Percentiles rank a stretch among this genome's conserved stretches.
These are phyloP conservation scores for Lineolata rhizophorae DNA, from an alignment of 495 filamentous ascomycete species.

Conservation along the genomic window DNA sequence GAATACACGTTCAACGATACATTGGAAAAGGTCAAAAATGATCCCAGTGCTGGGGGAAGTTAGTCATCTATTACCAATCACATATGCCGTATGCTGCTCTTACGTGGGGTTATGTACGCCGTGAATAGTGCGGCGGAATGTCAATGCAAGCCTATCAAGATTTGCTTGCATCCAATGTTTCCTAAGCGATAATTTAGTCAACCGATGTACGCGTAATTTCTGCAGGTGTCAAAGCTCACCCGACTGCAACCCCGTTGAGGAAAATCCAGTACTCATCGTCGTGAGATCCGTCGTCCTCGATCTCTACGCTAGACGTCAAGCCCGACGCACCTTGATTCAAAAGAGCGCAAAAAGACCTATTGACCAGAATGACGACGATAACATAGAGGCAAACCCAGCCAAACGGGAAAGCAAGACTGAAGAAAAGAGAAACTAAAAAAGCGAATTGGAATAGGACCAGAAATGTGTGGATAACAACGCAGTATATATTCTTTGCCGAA, in stretches of 20 bases:
- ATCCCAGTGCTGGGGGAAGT: conserved; percentile 29
- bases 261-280: conserved; percentile 50
- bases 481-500: conserved; percentile 5
- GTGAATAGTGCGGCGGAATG: conserved; percentile 49
- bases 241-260: conserved; percentile 44
- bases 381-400: conserved; percentile 6
- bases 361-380: conserved; percentile 4
- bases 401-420: conserved; percentile 5
- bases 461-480: conserved; percentile 8
- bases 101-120: conserved; percentile 83
- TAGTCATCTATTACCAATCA: no score
- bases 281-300: conserved; percentile 8
- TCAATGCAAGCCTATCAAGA: conserved; percentile 46
- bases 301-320: conserved; percentile 4
- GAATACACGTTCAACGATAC: conserved; percentile 54
- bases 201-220: conserved; percentile 2
- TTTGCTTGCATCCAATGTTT: conserved; percentile 42
- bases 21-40: conserved; percentile 54
- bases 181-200: conserved; percentile 16
- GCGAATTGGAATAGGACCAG: conserved; percentile 6
- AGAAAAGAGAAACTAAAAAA: conserved; percentile 8
- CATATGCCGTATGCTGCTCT: no score
- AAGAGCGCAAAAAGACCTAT: conserved; percentile 5
- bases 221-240: conserved; percentile 21
- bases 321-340: conserved; percentile 5